These are phyloP conservation scores for Herpetomonas muscarum DNA, from an alignment of 208 protist genomes.

Conservation along the genomic window DNA sequence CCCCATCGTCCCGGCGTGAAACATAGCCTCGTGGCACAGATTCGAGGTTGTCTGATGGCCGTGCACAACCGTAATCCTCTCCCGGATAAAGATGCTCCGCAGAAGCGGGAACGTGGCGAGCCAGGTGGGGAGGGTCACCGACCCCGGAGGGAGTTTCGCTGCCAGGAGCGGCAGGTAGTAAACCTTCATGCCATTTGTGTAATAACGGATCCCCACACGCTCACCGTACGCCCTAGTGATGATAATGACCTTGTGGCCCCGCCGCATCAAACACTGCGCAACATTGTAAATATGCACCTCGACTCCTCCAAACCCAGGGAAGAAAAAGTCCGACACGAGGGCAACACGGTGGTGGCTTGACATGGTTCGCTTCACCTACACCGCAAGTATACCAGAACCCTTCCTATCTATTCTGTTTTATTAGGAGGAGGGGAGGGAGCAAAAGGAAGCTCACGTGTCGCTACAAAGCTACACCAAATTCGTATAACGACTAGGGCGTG, in stretches of 20 bases:
- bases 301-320: slow-evolving; percentile 97
- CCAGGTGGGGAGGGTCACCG: slow-evolving; percentile 90
- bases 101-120: slow-evolving; percentile 85
- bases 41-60: slow-evolving; percentile 96
- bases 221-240: slow-evolving; percentile 95
- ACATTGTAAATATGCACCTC: slow-evolving; percentile 98
- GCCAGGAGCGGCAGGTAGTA: slow-evolving; percentile 96
- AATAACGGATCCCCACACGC: slow-evolving; percentile 93
- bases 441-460: no score
- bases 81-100: slow-evolving; percentile 94
- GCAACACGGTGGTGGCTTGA: slow-evolving; percentile 55
- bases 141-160: slow-evolving; percentile 83
- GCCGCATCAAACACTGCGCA: slow-evolving; percentile 92
- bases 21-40: slow-evolving; percentile 94
- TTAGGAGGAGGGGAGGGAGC: no score
- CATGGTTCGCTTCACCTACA: neutral
- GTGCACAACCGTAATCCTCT: slow-evolving; percentile 97
- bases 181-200: slow-evolving; percentile 97
- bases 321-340: slow-evolving; percentile 98
- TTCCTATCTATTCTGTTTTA: neutral
- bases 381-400: neutral
- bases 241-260: slow-evolving; percentile 96
- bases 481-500: no score
- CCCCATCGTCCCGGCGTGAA: slow-evolving; percentile 95
- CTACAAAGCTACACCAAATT: no score